phyloP scores from a whole-genome alignment of 371 early-diverging fungal species.

The Rhizopus microsporus region DNA sequence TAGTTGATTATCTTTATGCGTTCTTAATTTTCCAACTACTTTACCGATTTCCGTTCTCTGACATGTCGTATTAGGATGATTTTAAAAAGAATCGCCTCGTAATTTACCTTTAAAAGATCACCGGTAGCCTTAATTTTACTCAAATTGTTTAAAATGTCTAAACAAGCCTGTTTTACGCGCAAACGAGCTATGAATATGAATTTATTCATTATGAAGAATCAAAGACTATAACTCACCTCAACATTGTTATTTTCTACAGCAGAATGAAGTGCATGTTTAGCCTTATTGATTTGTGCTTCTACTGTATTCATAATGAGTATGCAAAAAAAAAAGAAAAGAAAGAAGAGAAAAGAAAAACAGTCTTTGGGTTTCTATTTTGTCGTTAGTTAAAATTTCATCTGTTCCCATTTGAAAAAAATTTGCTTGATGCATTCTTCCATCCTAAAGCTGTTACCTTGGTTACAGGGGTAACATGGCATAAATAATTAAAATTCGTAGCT shows the following conservation, averaged over 20 bases:
- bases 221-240: slow-evolving; percentile 11
- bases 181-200: not conserved
- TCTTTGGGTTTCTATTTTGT: not conserved
- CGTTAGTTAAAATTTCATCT: not conserved
- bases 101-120: slow-evolving; percentile 31
- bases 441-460: too few species aligned
- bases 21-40: slow-evolving; percentile 71
- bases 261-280: slow-evolving; percentile 24
- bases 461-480: too few species aligned
- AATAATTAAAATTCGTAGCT: too few species aligned
- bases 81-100: not conserved
- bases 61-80: not conserved
- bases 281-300: slow-evolving; percentile 30
- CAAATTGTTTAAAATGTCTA: slow-evolving; percentile 27
- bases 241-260: slow-evolving; percentile 26
- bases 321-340: slow-evolving; percentile 10
- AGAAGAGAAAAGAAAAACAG: not conserved
- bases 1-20: slow-evolving; percentile 60
- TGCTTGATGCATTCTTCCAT: not conserved
- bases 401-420: not conserved
- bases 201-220: not conserved
- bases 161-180: slow-evolving; percentile 16
- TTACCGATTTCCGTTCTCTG: slow-evolving; percentile 81
- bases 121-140: slow-evolving; percentile 25
- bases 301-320: slow-evolving; percentile 15